Conservation (phyloP, 495 filamentous ascomycete species). For the Xylaria castorea region DNA sequence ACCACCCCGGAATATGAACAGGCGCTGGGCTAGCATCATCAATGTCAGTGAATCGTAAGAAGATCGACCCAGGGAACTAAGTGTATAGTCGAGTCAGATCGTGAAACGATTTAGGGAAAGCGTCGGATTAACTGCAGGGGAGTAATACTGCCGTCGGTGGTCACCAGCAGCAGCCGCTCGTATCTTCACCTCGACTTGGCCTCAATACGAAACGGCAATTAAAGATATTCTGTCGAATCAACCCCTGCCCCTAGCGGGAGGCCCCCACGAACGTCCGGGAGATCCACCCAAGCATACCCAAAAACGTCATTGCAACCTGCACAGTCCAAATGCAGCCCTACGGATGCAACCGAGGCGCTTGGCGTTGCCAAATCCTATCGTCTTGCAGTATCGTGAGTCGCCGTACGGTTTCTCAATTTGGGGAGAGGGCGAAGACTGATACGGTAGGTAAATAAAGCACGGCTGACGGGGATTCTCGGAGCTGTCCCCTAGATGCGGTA, state of each 20-base stretch:
- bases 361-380: conserved; percentile 8
- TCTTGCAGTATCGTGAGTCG: conserved; percentile 4
- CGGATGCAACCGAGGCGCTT: conserved; percentile 22
- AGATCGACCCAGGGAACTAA: conserved; percentile 4
- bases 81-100: conserved; percentile 9
- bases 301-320: conserved; percentile 25
- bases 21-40: not conserved
- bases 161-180: conserved; percentile 16
- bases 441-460: conserved; percentile 21
- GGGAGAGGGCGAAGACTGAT: conserved; percentile 7
- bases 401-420: conserved; percentile 7
- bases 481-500: conserved; percentile 23
- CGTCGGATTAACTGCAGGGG: conserved; percentile 10
- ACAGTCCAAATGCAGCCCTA: conserved; percentile 27
- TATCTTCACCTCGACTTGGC: conserved; percentile 11
- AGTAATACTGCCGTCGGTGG: not conserved
- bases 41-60: not conserved
- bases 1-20: not conserved
- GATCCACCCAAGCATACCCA: conserved; percentile 22
- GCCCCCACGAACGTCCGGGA: conserved; percentile 23
- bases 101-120: conserved; percentile 12
- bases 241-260: conserved; percentile 10
- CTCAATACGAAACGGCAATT: conserved; percentile 29
- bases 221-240: conserved; percentile 23
- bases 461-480: conserved; percentile 26